Conservation (phyloP, 345 rosid genomes). For the Eucalyptus sideroxylon region DNA sequence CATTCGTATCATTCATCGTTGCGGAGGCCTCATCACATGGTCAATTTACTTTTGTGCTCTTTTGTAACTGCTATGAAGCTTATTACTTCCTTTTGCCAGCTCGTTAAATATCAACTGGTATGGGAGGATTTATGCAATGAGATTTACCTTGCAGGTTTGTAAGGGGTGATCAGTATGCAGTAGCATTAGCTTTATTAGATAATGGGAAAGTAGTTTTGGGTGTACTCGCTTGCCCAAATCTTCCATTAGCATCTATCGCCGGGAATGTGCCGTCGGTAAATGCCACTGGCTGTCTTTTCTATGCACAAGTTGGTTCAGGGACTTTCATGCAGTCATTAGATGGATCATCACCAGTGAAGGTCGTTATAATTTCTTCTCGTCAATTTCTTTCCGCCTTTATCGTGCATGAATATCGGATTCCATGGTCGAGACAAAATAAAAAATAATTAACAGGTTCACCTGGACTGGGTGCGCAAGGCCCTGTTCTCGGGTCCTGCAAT, state of each 20-base stretch:
- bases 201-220: slow-evolving; percentile 92
- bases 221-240: slow-evolving; percentile 91
- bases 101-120: not conserved
- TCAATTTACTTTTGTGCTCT: not conserved
- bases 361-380: not conserved
- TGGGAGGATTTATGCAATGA: not conserved
- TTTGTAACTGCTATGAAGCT: not conserved
- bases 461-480: not conserved
- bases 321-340: slow-evolving; percentile 73
- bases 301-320: slow-evolving; percentile 59
- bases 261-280: slow-evolving; percentile 4
- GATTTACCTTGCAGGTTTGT: slow-evolving; percentile 39
- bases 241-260: slow-evolving; percentile 51
- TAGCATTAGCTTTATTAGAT: slow-evolving; percentile 79
- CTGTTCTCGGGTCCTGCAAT: not conserved
- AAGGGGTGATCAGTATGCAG: slow-evolving; percentile 89
- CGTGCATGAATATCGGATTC: not conserved
- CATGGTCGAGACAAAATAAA: not conserved
- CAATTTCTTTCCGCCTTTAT: not conserved
- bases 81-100: not conserved
- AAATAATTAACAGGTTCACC: not conserved
- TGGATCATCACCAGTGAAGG: slow-evolving; percentile 51
- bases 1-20: not conserved
- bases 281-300: slow-evolving; percentile 75
- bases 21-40: not conserved